Conservation (phyloP, 78 protist species). For the Speleostelium caveatum region DNA sequence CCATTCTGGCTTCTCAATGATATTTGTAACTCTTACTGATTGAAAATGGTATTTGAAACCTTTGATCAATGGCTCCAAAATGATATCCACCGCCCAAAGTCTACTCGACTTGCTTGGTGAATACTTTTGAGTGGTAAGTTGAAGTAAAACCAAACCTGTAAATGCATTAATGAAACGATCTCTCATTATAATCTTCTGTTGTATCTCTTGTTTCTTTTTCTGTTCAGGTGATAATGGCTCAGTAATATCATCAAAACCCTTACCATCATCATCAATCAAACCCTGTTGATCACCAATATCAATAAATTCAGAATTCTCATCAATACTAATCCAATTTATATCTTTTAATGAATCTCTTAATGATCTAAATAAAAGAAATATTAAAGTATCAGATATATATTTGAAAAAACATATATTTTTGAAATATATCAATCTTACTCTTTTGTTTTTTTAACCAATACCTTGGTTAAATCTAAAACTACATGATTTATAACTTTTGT, state of each 20-base stretch:
- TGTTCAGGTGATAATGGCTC: not conserved
- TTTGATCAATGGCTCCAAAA: constrained; percentile 40
- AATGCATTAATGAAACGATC: not conserved
- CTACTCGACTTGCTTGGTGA: not conserved
- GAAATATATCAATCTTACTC: constrained; percentile 3
- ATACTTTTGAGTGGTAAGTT: constrained; percentile 38
- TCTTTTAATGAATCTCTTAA: constrained; percentile 41
- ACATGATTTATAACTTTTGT: constrained; percentile 50
- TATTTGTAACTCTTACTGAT: constrained; percentile 43
- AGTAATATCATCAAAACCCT: too few species aligned
- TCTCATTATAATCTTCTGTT: not conserved
- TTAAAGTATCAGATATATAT: not conserved
- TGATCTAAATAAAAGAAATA: too few species aligned
- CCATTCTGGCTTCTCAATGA: constrained; percentile 71
- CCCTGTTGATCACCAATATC: not conserved
- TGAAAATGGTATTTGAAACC: constrained; percentile 76
- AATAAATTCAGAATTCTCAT: not conserved
- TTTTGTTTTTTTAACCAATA: constrained; percentile 41
- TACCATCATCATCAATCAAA: not conserved
- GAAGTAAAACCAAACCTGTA: constrained; percentile 24
- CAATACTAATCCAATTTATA: constrained; percentile 40
- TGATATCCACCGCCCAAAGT: constrained; percentile 46
- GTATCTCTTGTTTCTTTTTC: not conserved
- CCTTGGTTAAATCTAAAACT: not conserved
- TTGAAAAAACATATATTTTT: not conserved